These are phyloP conservation scores for Filosporella fistucella DNA, from an alignment of 495 filamentous ascomycete genomes.

Conservation along the genomic window DNA sequence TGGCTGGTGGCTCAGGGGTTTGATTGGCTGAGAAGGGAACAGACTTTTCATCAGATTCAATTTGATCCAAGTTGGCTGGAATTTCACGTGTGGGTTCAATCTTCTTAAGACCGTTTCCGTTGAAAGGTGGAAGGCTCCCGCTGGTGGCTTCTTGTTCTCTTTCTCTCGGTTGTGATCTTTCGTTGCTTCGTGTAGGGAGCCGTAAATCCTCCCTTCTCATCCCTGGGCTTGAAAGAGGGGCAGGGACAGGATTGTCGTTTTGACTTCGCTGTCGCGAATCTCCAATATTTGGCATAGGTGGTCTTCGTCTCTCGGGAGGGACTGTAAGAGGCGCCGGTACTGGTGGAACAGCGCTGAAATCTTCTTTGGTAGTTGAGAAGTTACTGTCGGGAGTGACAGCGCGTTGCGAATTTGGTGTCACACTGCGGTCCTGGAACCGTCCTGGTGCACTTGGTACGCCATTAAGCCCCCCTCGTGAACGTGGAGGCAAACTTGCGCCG, in stretches of 20 bases:
- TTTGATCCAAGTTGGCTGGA: too few species aligned
- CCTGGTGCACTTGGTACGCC: constrained; percentile 29
- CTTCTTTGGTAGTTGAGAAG: constrained; percentile 17
- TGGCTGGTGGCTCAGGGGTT: not conserved
- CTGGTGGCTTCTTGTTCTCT: constrained; percentile 3
- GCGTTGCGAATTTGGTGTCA: constrained; percentile 20
- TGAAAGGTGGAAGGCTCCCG: constrained; percentile 18
- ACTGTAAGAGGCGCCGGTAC: constrained; percentile 32
- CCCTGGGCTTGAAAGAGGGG: constrained; percentile 46
- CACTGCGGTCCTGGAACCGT: constrained; percentile 27
- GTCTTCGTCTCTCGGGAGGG: constrained; percentile 44
- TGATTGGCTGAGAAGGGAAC: too few species aligned
- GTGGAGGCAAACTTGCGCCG: constrained; percentile 37
- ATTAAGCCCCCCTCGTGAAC: constrained; percentile 40
- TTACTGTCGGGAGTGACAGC: constrained; percentile 18
- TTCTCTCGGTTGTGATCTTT: constrained; percentile 23
- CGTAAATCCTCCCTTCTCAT: constrained; percentile 37
- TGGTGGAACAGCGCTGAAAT: constrained; percentile 30
- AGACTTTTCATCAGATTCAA: too few species aligned
- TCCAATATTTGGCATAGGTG: constrained; percentile 42
- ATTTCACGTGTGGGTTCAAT: constrained; percentile 2
- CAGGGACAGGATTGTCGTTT: constrained; percentile 40
- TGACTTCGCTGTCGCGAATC: constrained; percentile 15
- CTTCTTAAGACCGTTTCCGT: not conserved
- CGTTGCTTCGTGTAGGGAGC: constrained; percentile 40